Evolutionary conservation across 257 asterid genomes (phyloP), one percentile per base, ranked within the genome.

Genomic region (Solanum acaule): DNA sequence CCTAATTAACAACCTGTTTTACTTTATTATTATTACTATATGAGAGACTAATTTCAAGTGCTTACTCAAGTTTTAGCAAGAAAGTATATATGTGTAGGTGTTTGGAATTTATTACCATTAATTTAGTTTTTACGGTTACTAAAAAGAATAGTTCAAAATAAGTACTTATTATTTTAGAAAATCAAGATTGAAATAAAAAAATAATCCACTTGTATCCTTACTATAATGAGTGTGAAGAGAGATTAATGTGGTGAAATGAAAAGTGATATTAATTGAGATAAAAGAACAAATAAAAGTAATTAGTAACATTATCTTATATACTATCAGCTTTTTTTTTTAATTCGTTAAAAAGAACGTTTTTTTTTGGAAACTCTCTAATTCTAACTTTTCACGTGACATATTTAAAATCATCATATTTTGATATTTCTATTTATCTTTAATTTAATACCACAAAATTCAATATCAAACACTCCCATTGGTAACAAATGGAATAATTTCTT

Each of bases 401-500:
- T 18, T 52, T 52, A 52, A 52, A 52, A 16, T 5, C n/a, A 16
- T 52, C 10, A 3, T 52, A 2, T 52, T 65, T n/a, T 65, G 16
- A 5, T 25, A 65, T 10, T 56, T 56, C 2, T n/a, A 5, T 0
- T 0, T 23, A 10, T 63, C 0, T 10, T 23, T 63, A 2, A 65
- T 11, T n/a, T 65, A 11, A 65, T 9, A n/a, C 0, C 8, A 65
- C 1, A 65, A n/a, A n/a, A 65, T 63, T 63, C 0, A n/a, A 10
- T 63, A 59, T 56, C 1, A 0, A 56, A 56, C 65, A 56, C n/a
- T 6, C 10, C 0, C 65, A 56, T 18, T 56, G n/a, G 10, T 56
- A n/a, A 6, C n/a, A 52, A 52, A 56, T 6, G n/a, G 2, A 18
- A 18, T 18, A 18, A 18, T 18, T 56, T 56, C 65, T 56, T 56